Evolutionary conservation across 768 basidiomycete species (phyloP), one percentile per base, ranked within the genome.

Genomic region (Neoboletus subvelutipes): DNA sequence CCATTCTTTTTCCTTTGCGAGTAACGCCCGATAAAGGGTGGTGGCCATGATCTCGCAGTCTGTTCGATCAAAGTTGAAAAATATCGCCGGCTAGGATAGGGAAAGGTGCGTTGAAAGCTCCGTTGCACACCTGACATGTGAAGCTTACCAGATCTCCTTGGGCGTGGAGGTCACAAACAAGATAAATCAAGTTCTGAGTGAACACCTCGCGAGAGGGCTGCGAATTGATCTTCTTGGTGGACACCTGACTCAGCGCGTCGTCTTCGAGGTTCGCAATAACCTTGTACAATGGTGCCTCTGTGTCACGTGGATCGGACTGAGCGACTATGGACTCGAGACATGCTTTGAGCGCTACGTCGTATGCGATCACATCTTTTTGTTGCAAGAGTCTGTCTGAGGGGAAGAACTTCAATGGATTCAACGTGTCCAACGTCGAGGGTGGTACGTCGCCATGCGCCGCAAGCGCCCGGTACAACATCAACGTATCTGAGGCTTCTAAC

Each of bases 51-150:
- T 60, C 64, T 87, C 85, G 65, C 86, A 88, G 20, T 75, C 73
- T 2, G 72, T 67, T 20, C 87, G 79, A 60, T 87, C 84, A 62
- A 89, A 87, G 52, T 76, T 80, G 73, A 90, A 90, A 22, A 89
- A 68, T 13, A 90, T 80, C 0, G 85, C 87, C 4, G 86, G 86
- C 85, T 86, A 52, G 0, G 41, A 11, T 20, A 49, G 28, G 18
- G 26, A 54, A 18, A 29, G 20, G 34, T 4, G 20, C 10, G 20
- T 48, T 31, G 28, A 39, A 48, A 33, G 31, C 7, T 4, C 12
- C 31, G 17, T 0, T 11, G 5, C 9, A 9, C 20, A 34, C 34
- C 22, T 1, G 47, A 45, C 7, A 40, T 13, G 9, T 33, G 29
- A 33, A 12, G 0, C 85, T 64, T 61, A 87, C 86, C 36, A 89